Percentiles rank a stretch among this genome's conserved stretches.
Evolutionary conservation across 2,329 filamentous ascomycete genomes (phyloP).

Genomic region (Dactylellina haptotyla): DNA sequence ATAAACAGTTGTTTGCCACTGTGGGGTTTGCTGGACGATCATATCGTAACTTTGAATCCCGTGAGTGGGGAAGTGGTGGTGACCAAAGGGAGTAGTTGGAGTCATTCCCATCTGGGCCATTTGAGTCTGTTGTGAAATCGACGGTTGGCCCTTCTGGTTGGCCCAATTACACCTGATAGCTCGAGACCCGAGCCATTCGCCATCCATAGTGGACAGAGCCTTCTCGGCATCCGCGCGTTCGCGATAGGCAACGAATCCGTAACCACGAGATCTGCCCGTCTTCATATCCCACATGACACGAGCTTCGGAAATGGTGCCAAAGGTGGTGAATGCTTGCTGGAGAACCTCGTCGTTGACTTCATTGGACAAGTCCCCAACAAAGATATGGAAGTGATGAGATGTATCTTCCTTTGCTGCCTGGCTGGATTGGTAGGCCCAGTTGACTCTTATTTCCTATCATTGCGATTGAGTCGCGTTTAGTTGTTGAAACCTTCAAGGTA

Average conservation of each 20-base stretch:
- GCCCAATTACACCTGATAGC: constrained; percentile 99
- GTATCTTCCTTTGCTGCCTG: constrained; percentile 94
- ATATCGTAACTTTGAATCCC: constrained; percentile 98
- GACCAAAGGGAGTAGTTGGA: constrained; percentile 92
- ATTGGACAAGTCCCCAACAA: constrained; percentile 96
- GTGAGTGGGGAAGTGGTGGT: constrained; percentile 97
- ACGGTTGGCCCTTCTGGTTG: constrained; percentile 99
- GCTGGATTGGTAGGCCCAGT: constrained; percentile 99
- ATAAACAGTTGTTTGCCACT: constrained; percentile 98
- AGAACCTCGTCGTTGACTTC: constrained; percentile 98
- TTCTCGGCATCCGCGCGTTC: constrained; percentile 94
- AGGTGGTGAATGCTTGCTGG: constrained; percentile 91
- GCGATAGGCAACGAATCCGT: constrained; percentile 97
- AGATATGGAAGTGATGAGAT: constrained; percentile 98
- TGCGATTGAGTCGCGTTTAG: constrained; percentile 31
- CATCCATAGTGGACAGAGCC: constrained; percentile 96
- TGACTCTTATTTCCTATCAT: constrained; percentile 93
- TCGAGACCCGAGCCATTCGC: constrained; percentile 97
- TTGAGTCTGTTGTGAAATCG: constrained; percentile 95
- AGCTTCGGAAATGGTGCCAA: constrained; percentile 94
- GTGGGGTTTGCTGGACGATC: constrained; percentile 91
- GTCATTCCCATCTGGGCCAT: constrained; percentile 99
- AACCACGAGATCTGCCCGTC: constrained; percentile 94
- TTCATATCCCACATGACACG: constrained; percentile 99
- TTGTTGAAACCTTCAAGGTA: constrained; percentile 8